Evolutionary conservation across 2,329 filamentous ascomycete genomes (phyloP), one percentile per base, ranked within the genome.

Genomic region (Fusarium phyllophilum): DNA sequence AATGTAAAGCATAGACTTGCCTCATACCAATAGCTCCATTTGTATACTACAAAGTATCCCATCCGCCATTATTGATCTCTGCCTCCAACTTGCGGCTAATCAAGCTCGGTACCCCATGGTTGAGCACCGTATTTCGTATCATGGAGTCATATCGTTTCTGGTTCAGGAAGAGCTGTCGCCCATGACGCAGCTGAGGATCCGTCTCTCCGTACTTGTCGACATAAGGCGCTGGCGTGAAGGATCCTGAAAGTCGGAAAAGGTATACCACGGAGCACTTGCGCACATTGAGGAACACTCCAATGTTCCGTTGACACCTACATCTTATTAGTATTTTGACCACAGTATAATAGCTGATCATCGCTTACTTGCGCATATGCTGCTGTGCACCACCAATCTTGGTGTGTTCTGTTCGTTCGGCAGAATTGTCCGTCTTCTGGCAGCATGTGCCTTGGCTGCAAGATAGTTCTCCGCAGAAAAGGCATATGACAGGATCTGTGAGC

Each of bases 161-260:
- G 80, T 97, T 97, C 65, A 99, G 85, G 81, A 95, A 97, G 54
- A 99, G 86, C 83, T 97, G 96, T 65, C 97, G 92, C 69, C 94
- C 93, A 73, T 96, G 93, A 69, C 94, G 90, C 41, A 99, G 87
- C 46, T 95, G 95, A n/a, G 94, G 91, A 82, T 99, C 96, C 8
- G 94, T 93, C 86, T 99, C 96, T 74, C 97, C 97, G 81, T 98
- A 97, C 80, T 94, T 93, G 83, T 99, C 96, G 73, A 98, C 92
- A 82, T 98, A 99, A 1, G 96, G 96, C 8, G 96, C 96, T 46
- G 92, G 89, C 73, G 92, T 92, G 85, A 93, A 99, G 33, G 93
- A 95, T 44, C 96, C 96, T 52, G 93, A 93, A 38, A 88, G 86
- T 68, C 92, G 90, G 83, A 97, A 95, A 62, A 97, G 86, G 82